phyloP scores from a whole-genome alignment of 306 rosid species.

The Astragalus glycyphyllos region DNA sequence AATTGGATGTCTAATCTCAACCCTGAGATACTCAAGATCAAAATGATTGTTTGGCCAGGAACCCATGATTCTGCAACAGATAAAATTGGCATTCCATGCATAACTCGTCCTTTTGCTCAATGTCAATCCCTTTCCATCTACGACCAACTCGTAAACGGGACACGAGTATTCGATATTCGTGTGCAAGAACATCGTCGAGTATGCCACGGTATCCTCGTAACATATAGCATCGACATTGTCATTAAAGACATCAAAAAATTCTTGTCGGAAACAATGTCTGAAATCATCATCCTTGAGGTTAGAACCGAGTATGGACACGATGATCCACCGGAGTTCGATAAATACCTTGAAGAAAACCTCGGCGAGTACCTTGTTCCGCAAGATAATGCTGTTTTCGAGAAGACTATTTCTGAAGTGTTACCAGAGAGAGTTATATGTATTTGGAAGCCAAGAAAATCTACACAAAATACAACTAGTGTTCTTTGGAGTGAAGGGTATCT shows the following conservation, averaged over 20 bases:
- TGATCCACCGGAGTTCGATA: constrained; percentile 81
- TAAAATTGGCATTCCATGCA: constrained; percentile 70
- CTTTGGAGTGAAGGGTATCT: constrained; percentile 73
- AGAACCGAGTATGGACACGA: constrained; percentile 85
- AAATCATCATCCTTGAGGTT: constrained; percentile 82
- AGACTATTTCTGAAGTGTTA: constrained; percentile 64
- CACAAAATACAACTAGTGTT: constrained; percentile 52
- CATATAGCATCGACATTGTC: constrained; percentile 76
- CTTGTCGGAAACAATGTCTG: constrained; percentile 68
- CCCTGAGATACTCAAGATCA: constrained; percentile 59
- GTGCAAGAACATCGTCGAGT: constrained; percentile 67
- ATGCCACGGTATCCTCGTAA: constrained; percentile 81
- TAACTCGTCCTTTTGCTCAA: constrained; percentile 93
- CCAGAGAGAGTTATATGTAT: constrained; percentile 82
- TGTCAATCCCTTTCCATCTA: constrained; percentile 83
- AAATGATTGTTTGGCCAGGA: constrained; percentile 88
- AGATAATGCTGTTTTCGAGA: constrained; percentile 66
- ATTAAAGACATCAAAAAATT: constrained; percentile 69
- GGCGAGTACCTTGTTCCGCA: constrained; percentile 75
- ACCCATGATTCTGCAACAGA: constrained; percentile 95
- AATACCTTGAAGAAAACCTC: constrained; percentile 63
- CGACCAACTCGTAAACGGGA: constrained; percentile 64
- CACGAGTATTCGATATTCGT: constrained; percentile 76
- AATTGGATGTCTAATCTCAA: constrained; percentile 76
- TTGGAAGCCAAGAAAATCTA: constrained; percentile 86